Conservation (phyloP, 1,284 basidiomycete species). For the Cerioporus squamosus region DNA sequence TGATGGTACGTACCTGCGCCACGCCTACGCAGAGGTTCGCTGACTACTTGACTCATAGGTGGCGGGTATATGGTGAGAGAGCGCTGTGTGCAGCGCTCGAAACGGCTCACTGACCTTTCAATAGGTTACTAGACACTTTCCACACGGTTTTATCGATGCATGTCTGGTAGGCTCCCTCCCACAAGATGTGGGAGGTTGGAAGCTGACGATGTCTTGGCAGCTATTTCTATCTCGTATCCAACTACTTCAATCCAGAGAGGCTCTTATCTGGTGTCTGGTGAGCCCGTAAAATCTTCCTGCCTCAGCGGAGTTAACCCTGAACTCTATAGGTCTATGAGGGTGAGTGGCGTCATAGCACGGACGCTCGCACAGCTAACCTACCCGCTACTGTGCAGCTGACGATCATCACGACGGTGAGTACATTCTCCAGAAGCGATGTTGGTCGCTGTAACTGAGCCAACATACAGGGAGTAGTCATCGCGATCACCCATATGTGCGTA, state of each 20-base stretch:
- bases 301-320: not conserved
- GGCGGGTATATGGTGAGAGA: not conserved
- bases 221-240: constrained; percentile 18
- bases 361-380: not conserved
- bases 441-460: too few species aligned
- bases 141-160: constrained; percentile 7
- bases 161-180: constrained; percentile 3
- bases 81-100: not conserved
- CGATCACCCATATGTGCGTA: not conserved
- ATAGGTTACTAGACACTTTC: constrained; percentile 4
- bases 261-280: constrained; percentile 16
- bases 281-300: not conserved
- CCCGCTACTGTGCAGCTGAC: not conserved
- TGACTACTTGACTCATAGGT: not conserved
- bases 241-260: constrained; percentile 10
- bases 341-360: not conserved
- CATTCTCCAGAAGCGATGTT: not conserved
- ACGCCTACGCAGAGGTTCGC: too few species aligned
- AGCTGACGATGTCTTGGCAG: not conserved
- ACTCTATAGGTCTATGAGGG: not conserved
- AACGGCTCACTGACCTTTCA: not conserved
- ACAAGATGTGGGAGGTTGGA: too few species aligned
- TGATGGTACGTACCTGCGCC: not conserved
- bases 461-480: not conserved
- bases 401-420: not conserved